Evolutionary conservation across 768 basidiomycete genomes (phyloP), one percentile per base, ranked within the genome.

Genomic region (Tubosaeta sp.): DNA sequence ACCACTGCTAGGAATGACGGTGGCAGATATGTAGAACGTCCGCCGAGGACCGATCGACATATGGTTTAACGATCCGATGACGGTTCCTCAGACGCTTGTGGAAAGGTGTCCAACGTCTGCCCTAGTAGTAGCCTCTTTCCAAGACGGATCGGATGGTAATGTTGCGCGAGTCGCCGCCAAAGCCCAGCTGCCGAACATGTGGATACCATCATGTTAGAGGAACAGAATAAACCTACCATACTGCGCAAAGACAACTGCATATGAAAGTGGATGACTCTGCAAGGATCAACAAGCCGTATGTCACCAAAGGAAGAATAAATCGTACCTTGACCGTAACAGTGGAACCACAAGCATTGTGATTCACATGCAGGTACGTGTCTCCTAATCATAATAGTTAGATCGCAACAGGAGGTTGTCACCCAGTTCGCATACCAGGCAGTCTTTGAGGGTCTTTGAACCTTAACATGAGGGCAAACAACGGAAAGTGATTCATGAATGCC

Each of bases 401-500:
- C 4, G 8, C 13, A 34, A 32, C 21, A 34, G 10, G 13, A 1
- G 11, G n/a, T 32, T 41, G 13, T 41, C 39, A 31, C 11, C 18
- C 9, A 22, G 16, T 34, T 24, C 35, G 49, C 64, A 3, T 36
- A 87, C 94, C 90, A 51, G 95, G 92, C 8, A 96, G 62, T 25
- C 95, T 76, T 59, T 78, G 76, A 1, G 91, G 84, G 62, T 95
- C 91, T 66, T 97, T 96, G 8, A 83, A 57, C 24, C 90, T 76
- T 27, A 97, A 65, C 78, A 94, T 83, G 25, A 97, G 66, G 0
- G 86, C 87, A 65, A 97, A 97, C 3, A 98, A 72, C 1, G 95
- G 94, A 56, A 96, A 96, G 56, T 92, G 86, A 55, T 96, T 94
- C 76, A 98, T 80, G 56, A 93, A 84, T 0, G 83, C 84, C 21